Percentiles rank a stretch among this genome's conserved stretches.
Conservation (phyloP, 805 yeast species). For the Kazachstania martiniae region DNA sequence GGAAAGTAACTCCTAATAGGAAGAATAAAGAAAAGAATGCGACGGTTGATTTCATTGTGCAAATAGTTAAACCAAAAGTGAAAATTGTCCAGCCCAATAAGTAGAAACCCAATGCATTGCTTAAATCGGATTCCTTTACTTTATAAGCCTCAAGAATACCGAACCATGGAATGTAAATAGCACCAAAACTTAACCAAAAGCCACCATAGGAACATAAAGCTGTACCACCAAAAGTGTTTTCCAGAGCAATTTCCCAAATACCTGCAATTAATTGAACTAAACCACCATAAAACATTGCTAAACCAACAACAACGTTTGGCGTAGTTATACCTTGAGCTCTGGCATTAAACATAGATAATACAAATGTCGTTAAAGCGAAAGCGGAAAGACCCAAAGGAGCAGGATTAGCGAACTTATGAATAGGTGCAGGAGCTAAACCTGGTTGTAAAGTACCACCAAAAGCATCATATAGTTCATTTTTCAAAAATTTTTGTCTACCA, state of each 20-base stretch:
- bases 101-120: constrained; percentile 48
- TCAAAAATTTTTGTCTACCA: constrained; percentile 61
- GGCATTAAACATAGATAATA: constrained; percentile 44
- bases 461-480: constrained; percentile 48
- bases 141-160: constrained; percentile 47
- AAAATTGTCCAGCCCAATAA: constrained; percentile 54
- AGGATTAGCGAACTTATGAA: constrained; percentile 52
- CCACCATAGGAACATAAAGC: constrained; percentile 57
- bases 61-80: constrained; percentile 41
- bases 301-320: constrained; percentile 46
- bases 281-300: constrained; percentile 57
- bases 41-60: constrained; percentile 55
- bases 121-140: constrained; percentile 27
- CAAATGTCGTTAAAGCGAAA: constrained; percentile 54
- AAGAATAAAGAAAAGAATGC: constrained; percentile 50
- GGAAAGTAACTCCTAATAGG: constrained; percentile 42
- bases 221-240: constrained; percentile 58
- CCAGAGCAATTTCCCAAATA: constrained; percentile 52
- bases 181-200: constrained; percentile 59
- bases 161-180: constrained; percentile 47
- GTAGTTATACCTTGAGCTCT: constrained; percentile 41
- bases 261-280: constrained; percentile 50
- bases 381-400: constrained; percentile 55
- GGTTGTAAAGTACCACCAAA: constrained; percentile 81
- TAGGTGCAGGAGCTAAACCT: constrained; percentile 48